These are phyloP conservation scores for Cutaneotrichosporon sp. DNA, from an alignment of 1,284 basidiomycete genomes.

Conservation along the genomic window DNA sequence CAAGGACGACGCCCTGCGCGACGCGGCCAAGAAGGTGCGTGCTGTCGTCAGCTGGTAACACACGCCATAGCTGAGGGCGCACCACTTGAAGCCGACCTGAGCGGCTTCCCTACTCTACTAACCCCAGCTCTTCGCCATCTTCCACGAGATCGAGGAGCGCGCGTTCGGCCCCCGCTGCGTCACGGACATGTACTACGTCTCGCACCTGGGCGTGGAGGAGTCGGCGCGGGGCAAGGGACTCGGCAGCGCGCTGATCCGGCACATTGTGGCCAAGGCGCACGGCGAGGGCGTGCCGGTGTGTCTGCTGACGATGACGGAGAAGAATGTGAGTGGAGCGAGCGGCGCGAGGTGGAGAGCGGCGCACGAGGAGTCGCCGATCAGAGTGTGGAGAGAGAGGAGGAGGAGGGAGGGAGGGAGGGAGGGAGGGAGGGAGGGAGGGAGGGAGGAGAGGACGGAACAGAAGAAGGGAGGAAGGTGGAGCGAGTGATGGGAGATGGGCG, in stretches of 20 bases:
- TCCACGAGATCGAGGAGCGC: constrained; percentile 14
- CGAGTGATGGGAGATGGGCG: too few species aligned
- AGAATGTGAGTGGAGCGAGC: constrained; percentile 13
- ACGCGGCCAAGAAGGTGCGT: constrained; percentile 2
- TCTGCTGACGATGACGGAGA: constrained; percentile 6
- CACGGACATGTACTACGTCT: constrained; percentile 21
- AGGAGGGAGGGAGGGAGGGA: background rate
- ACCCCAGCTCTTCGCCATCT: constrained; percentile 9
- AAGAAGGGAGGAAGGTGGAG: too few species aligned
- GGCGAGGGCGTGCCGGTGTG: constrained; percentile 2
- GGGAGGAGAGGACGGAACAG: background rate
- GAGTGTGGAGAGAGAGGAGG: too few species aligned
- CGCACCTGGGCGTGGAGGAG: constrained; percentile 13
- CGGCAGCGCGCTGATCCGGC: constrained; percentile 9
- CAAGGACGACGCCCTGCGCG: background rate
- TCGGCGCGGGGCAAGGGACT: constrained; percentile 12
- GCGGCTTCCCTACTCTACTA: too few species aligned
- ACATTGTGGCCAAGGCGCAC: constrained; percentile 4
- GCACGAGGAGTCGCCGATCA: too few species aligned
- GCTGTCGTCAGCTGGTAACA: too few species aligned
- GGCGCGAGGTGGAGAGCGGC: too few species aligned
- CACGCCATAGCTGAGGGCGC: too few species aligned
- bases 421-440: too few species aligned
- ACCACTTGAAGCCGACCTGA: too few species aligned
- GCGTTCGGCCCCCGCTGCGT: constrained; percentile 16